Base-by-base conservation (phyloP, 2,329 filamentous ascomycete species). In the Monilinia laxa region DNA sequence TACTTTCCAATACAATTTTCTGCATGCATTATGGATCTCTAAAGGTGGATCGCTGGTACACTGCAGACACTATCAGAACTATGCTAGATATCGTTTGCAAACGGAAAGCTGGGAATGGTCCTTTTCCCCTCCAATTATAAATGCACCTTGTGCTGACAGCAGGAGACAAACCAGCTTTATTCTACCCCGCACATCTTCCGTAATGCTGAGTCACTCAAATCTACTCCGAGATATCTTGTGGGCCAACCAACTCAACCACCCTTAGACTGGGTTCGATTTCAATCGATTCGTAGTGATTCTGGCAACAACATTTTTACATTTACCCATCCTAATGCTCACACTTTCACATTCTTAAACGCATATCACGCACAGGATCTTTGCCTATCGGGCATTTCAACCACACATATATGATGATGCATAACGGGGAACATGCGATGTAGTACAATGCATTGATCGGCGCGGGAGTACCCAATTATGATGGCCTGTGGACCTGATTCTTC, bases 101-200 rank as follows among this genome's bases (percentile, higher is more conserved):
- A 31, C 31, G 23, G 20, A 45, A 52, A 62, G 49, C 52, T 38
- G 56, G 23, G 35, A 35, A 35, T 65, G 6, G 16, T 53, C 14
- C 10, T 52, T 62, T 25, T 23, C 28, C 45, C 18, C 45, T 51
- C 20, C 28, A 16, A 49, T 60, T 12, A 49, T 23, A 60, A 35
- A 49, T 31, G 23, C 56, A 31, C 56, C 45, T 47, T 7, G 9
- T 60, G 57, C 45, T 60, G 57, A 49, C 57, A 49, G 57, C 42
- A 35, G 57, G 42, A 31, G 28, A n/a, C 7, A 38, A 38, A 20
- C 18, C 45, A 49, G 45, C 45, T 12, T 23, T 16, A 62, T 18
- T 20, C 38, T 62, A 62, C 45, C 58, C 58, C 45, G 47, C 58
- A 62, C 38, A 16, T 38, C 20, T 51, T 40, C 45, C 58, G 2